phyloP scores from a whole-genome alignment of 768 basidiomycete species.

The Kwoniella sp. region DNA sequence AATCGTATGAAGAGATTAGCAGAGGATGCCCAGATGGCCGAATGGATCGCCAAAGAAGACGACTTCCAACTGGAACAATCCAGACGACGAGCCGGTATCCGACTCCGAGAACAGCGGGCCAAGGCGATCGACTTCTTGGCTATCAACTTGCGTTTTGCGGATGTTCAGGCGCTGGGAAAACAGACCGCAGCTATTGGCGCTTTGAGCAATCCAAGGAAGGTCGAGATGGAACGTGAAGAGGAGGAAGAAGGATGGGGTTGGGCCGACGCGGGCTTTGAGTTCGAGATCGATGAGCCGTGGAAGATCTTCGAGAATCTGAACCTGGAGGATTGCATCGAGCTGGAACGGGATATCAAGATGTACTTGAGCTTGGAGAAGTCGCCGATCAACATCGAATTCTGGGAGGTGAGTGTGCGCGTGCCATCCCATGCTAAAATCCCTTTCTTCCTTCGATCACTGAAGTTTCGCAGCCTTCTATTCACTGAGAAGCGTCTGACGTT shows the following conservation, averaged over 20 bases:
- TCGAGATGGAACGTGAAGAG: slow-evolving; percentile 64
- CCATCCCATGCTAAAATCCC: not conserved
- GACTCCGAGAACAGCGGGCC: slow-evolving; percentile 92
- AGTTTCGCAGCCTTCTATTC: too few relatives aligned
- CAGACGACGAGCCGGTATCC: slow-evolving; percentile 81
- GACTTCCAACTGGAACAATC: slow-evolving; percentile 97
- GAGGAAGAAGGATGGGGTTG: slow-evolving; percentile 67
- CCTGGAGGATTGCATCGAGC: slow-evolving; percentile 82
- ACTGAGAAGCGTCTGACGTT: not conserved
- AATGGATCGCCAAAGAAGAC: slow-evolving; percentile 96
- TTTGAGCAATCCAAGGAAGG: slow-evolving; percentile 34
- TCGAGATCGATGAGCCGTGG: slow-evolving; percentile 97
- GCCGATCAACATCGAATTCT: slow-evolving; percentile 89
- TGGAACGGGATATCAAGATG: slow-evolving; percentile 90
- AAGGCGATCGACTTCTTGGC: slow-evolving; percentile 99
- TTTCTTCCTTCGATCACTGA: slow-evolving; percentile 4
- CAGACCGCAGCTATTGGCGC: slow-evolving; percentile 47
- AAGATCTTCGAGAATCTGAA: slow-evolving; percentile 95
- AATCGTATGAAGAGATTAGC: slow-evolving; percentile 81
- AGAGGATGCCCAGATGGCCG: slow-evolving; percentile 96
- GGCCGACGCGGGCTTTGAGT: slow-evolving; percentile 89
- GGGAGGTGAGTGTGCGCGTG: slow-evolving; percentile 69
- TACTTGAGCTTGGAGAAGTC: slow-evolving; percentile 84
- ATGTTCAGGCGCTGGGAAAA: slow-evolving; percentile 54
- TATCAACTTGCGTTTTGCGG: slow-evolving; percentile 90